Percentiles rank a stretch among this genome's conserved stretches.
Conservation (phyloP, 2,329 filamentous ascomycete genomes). For the Aurifilum marmelostoma region DNA sequence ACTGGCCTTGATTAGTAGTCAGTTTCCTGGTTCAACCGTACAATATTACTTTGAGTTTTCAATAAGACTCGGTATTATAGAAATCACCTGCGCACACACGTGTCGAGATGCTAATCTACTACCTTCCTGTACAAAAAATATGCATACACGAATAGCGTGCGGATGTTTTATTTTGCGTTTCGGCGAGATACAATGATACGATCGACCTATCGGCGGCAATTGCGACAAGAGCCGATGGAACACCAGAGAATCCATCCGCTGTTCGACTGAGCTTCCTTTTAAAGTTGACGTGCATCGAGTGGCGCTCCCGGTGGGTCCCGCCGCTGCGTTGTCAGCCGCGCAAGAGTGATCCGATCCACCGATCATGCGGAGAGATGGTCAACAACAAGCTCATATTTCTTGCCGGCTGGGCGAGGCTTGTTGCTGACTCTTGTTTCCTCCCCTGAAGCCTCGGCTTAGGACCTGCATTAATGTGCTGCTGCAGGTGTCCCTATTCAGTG, state of each 20-base stretch:
- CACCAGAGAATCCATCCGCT: not conserved
- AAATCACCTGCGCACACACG: not conserved
- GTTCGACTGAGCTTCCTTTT: not conserved
- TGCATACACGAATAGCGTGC: not conserved
- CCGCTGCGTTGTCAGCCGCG: constrained; percentile 2
- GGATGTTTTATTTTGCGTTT: not conserved
- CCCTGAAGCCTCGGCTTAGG: not conserved
- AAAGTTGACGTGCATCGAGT: constrained; percentile 8
- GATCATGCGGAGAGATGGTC: not conserved
- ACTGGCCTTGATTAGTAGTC: not conserved
- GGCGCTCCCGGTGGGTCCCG: constrained; percentile 3
- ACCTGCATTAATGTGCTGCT: not conserved
- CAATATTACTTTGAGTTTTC: not conserved
- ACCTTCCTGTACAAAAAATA: not conserved
- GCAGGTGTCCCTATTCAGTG: too few species aligned
- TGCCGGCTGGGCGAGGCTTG: constrained; percentile 7
- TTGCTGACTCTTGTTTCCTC: not conserved
- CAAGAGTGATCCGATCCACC: constrained; percentile 8
- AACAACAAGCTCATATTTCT: not conserved
- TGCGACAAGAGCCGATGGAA: constrained; percentile 1
- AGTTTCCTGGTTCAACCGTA: not conserved
- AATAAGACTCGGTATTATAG: constrained; percentile 1
- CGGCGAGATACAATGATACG: not conserved
- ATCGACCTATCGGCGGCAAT: constrained; percentile 3
- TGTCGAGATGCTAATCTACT: not conserved